Evolutionary conservation across 805 yeast genomes (phyloP).

Genomic region (Yarrowia osloensis): DNA sequence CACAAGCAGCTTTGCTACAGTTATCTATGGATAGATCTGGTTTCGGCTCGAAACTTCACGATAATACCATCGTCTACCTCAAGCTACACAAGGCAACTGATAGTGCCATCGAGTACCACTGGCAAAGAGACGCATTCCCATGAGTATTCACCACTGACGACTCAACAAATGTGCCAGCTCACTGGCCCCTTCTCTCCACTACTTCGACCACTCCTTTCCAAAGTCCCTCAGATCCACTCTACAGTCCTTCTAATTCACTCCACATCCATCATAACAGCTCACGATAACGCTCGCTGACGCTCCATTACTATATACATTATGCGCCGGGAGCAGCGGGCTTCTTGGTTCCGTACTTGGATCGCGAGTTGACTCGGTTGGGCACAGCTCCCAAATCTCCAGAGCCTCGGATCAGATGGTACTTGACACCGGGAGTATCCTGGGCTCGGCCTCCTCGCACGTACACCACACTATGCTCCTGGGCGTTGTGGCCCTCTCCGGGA

Average conservation of each 20-base stretch:
- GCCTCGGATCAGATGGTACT: slow-evolving; percentile 91
- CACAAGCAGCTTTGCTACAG: no score
- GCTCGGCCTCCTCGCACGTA: slow-evolving; percentile 97
- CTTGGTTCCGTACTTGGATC: slow-evolving; percentile 94
- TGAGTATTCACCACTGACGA: no score
- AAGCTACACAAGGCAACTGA: no score
- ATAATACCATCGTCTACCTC: no score
- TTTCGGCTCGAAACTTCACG: no score
- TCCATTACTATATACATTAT: slow-evolving; percentile 23
- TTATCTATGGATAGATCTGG: no score
- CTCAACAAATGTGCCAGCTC: no score
- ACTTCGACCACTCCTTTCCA: no score
- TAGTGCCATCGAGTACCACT: no score
- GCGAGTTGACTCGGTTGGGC: slow-evolving; percentile 83
- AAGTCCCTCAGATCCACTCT: no score
- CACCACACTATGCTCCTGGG: slow-evolving; percentile 97
- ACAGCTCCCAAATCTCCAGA: slow-evolving; percentile 92
- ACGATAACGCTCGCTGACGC: background rate
- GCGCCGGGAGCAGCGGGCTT: slow-evolving; percentile 41
- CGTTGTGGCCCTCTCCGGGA: slow-evolving; percentile 97
- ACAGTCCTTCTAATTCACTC: background rate
- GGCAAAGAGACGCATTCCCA: no score
- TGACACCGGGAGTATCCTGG: slow-evolving; percentile 98
- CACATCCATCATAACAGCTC: background rate
- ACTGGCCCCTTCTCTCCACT: no score